phyloP scores from a whole-genome alignment of 1,139 yeast species.

The Blastobotrys ciferrii region DNA sequence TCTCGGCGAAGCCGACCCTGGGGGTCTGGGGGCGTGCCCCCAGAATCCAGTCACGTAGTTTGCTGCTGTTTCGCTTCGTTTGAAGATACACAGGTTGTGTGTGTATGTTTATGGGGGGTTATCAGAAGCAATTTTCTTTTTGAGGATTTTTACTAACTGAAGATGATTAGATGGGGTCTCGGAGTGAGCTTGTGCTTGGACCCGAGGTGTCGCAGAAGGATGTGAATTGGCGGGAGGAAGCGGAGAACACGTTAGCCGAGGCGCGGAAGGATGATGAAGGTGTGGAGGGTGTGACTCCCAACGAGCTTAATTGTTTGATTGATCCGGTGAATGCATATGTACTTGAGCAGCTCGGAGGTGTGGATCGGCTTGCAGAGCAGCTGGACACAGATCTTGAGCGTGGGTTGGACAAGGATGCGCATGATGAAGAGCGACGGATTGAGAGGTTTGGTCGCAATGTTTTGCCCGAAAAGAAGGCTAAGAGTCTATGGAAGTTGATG shows the following conservation, averaged over 20 bases:
- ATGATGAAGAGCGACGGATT: constrained; percentile 24
- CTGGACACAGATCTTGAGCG: constrained; percentile 33
- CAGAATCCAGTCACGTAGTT: no score
- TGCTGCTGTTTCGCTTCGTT: no score
- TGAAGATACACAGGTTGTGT: no score
- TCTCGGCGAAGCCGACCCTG: no score
- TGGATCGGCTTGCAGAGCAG: constrained; percentile 31
- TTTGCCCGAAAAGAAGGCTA: constrained; percentile 67
- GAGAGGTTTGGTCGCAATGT: constrained; percentile 60
- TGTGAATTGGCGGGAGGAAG: constrained; percentile 8
- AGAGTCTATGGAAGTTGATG: constrained; percentile 65
- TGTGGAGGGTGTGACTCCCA: constrained; percentile 27
- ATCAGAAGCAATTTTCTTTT: no score
- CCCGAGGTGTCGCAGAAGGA: constrained; percentile 1
- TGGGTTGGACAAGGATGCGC: constrained; percentile 32
- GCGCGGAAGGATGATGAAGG: background rate
- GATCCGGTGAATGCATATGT: constrained; percentile 44
- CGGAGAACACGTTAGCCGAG: constrained; percentile 6
- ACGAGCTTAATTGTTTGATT: constrained; percentile 37
- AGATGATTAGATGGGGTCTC: constrained; percentile 1
- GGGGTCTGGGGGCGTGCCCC: no score
- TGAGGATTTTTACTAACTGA: no score
- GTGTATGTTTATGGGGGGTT: no score
- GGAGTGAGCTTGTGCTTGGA: background rate
- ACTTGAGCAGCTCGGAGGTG: constrained; percentile 33